Conservation (phyloP, 2,329 filamentous ascomycete species). For the Dactylellina haptotyla region DNA sequence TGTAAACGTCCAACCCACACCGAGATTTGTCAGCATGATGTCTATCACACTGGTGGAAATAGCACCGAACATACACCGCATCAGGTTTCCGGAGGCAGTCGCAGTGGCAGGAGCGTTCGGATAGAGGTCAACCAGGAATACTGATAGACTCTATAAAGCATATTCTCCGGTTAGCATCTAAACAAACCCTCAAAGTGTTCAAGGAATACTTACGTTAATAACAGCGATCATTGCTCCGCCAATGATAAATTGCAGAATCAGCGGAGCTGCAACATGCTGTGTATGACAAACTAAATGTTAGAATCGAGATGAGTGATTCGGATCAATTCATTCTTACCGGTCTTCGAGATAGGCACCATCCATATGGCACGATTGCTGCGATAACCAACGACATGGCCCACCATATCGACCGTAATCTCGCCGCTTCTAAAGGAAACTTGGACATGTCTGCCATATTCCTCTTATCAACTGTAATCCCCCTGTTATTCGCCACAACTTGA, state of each 20-base stretch:
- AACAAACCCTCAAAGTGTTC: not conserved
- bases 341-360: constrained; percentile 68
- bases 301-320: not conserved
- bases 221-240: constrained; percentile 70
- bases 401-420: constrained; percentile 66
- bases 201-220: constrained; percentile 66
- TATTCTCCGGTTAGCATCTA: not conserved
- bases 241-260: constrained; percentile 69
- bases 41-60: constrained; percentile 70
- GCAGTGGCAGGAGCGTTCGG: constrained; percentile 71
- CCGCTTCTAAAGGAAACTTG: constrained; percentile 68
- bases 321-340: constrained; percentile 56
- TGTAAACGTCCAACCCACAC: constrained; percentile 72
- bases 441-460: constrained; percentile 68
- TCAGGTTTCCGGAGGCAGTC: constrained; percentile 72
- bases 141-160: constrained; percentile 63
- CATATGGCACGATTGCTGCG: constrained; percentile 67
- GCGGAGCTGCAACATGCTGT: constrained; percentile 66
- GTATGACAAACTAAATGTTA: constrained; percentile 1
- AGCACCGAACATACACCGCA: constrained; percentile 71
- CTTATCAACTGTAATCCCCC: constrained; percentile 71
- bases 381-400: constrained; percentile 69
- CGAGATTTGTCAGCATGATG: constrained; percentile 69
- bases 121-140: constrained; percentile 72
- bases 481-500: constrained; percentile 70